Evolutionary conservation across 1,139 yeast genomes (phyloP).

Genomic region (Protomyces macrosporus): DNA sequence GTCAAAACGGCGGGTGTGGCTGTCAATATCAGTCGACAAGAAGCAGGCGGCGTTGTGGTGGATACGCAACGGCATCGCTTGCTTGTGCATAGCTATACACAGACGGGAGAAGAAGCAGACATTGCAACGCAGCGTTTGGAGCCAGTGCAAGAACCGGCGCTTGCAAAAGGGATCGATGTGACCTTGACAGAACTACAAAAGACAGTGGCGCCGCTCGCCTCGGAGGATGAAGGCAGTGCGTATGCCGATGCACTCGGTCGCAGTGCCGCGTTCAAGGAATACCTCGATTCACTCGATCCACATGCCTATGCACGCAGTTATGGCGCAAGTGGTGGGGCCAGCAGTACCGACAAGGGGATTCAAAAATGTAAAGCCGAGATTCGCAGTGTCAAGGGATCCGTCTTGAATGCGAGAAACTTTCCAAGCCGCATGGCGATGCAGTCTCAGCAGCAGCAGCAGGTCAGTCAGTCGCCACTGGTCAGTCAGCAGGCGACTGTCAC

Average conservation of each 20-base stretch:
- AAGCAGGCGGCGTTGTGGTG: constrained; percentile 9
- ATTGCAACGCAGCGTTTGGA: neutral
- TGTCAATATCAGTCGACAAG: neutral
- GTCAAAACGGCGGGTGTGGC: neutral
- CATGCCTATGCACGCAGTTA: neutral
- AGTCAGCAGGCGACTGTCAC: neutral
- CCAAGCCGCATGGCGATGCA: neutral
- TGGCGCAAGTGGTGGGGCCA: neutral
- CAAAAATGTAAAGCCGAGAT: constrained; percentile 30
- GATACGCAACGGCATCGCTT: constrained; percentile 17
- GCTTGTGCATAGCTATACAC: constrained; percentile 28
- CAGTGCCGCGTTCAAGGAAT: neutral
- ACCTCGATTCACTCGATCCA: neutral
- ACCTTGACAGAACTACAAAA: neutral
- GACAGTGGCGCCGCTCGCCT: neutral
- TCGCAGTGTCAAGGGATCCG: constrained; percentile 30
- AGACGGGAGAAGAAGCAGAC: constrained; percentile 24
- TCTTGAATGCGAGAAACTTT: constrained; percentile 27
- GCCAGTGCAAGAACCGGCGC: neutral
- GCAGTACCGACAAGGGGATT: constrained; percentile 1
- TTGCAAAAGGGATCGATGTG: neutral
- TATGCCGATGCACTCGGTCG: neutral
- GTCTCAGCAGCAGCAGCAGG: neutral
- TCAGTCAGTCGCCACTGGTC: neutral
- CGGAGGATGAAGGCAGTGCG: neutral